These are phyloP conservation scores for Boletus nobilissimus DNA, from an alignment of 1,284 basidiomycete species.

Conservation along the genomic window DNA sequence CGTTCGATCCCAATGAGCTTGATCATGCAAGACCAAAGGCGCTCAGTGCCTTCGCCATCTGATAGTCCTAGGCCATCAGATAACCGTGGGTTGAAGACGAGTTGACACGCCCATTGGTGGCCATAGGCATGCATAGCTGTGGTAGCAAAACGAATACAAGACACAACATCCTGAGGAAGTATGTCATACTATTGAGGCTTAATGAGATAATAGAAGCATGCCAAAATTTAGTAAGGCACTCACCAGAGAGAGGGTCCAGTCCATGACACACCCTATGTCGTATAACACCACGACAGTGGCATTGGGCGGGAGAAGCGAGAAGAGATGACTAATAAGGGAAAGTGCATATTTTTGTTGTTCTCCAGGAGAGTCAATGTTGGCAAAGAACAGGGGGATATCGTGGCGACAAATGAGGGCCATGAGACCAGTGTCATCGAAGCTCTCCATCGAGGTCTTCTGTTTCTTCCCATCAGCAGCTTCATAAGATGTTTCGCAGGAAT, in stretches of 20 bases:
- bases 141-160: not conserved
- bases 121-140: too few species aligned
- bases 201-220: too few species aligned
- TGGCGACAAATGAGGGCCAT: slow-evolving; percentile 1
- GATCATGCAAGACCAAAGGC: too few species aligned
- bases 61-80: too few species aligned
- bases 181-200: slow-evolving; percentile 1
- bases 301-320: not conserved
- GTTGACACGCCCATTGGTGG: not conserved
- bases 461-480: slow-evolving; percentile 8
- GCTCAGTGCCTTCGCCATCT: not conserved
- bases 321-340: too few species aligned
- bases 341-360: slow-evolving; percentile 9
- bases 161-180: not conserved
- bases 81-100: not conserved
- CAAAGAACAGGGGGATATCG: slow-evolving; percentile 2
- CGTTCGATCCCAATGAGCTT: not conserved
- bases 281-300: not conserved
- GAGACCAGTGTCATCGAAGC: slow-evolving; percentile 4
- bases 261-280: not conserved
- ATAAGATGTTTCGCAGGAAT: slow-evolving; percentile 10
- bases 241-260: not conserved
- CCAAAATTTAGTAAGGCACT: not conserved
- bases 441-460: not conserved
- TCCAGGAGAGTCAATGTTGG: too few species aligned